Conservation (phyloP, 2,329 filamentous ascomycete species). For the Colletotrichum musae region DNA sequence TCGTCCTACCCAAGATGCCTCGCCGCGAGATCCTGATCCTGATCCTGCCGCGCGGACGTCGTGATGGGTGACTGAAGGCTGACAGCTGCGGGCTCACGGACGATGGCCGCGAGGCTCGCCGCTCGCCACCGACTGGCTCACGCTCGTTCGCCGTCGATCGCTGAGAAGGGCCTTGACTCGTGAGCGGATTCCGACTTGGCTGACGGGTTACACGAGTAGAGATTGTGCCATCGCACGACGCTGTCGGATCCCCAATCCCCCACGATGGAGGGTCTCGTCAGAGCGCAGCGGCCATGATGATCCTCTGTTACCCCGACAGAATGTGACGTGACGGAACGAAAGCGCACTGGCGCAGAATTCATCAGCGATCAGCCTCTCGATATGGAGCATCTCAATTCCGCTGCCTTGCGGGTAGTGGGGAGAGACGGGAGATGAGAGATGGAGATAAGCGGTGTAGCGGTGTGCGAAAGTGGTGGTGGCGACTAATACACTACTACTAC, state of each 20-base stretch:
- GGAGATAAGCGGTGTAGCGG: slow-evolving; percentile 19
- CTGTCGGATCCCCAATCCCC: slow-evolving; percentile 12
- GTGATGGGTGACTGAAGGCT: not conserved
- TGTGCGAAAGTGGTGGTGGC: slow-evolving; percentile 1
- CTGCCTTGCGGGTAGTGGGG: not conserved
- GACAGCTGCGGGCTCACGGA: slow-evolving; percentile 27
- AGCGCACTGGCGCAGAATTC: not conserved
- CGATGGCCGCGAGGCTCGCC: slow-evolving; percentile 17
- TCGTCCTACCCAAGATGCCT: not conserved
- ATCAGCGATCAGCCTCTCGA: slow-evolving; percentile 4
- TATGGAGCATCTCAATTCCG: slow-evolving; percentile 26
- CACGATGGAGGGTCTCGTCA: slow-evolving; percentile 24
- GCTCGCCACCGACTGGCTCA: not conserved
- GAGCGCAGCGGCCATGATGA: slow-evolving; percentile 13
- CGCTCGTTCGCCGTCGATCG: slow-evolving; percentile 5
- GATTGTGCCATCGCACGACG: not conserved
- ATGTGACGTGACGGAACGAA: slow-evolving; percentile 24
- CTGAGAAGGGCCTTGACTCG: slow-evolving; percentile 20
- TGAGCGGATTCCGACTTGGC: slow-evolving; percentile 7
- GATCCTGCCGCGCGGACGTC: not conserved
- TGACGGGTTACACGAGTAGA: slow-evolving; percentile 4
- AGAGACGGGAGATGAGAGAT: too few relatives aligned
- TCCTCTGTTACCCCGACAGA: slow-evolving; percentile 3
- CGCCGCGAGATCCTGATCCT: not conserved
- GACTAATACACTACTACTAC: slow-evolving; percentile 3